Conservation (phyloP, 768 basidiomycete species). For the Phallus indusiatus region DNA sequence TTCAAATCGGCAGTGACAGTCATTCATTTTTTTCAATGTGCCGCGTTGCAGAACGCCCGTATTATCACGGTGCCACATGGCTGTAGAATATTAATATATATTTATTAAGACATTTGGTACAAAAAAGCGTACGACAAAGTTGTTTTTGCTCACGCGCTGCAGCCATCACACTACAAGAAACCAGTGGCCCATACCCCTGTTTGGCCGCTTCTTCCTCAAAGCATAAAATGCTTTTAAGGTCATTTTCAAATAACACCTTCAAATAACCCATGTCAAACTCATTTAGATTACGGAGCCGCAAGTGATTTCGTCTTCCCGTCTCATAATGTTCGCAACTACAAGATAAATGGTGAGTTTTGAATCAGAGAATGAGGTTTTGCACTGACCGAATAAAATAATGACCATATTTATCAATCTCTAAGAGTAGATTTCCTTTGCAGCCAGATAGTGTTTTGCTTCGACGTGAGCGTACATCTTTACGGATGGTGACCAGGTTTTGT, state of each 20-base stretch:
- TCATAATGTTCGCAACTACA: no score
- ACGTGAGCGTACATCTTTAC: background rate
- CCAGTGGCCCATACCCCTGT: constrained; percentile 16
- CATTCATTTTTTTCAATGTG: background rate
- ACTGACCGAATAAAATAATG: no score
- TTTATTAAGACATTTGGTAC: background rate
- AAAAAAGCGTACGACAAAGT: constrained; percentile 16
- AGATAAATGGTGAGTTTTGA: no score
- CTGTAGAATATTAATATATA: background rate
- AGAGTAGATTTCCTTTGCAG: constrained; percentile 8
- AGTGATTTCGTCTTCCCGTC: no score
- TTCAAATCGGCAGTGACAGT: constrained; percentile 1
- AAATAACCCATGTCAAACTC: constrained; percentile 18
- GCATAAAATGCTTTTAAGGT: background rate
- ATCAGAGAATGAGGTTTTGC: no score
- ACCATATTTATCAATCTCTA: constrained; percentile 2
- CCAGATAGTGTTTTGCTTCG: background rate
- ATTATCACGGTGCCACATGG: constrained; percentile 16
- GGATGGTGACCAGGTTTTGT: background rate
- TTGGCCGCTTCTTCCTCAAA: constrained; percentile 7
- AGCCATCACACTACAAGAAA: constrained; percentile 13
- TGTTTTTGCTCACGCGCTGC: constrained; percentile 14
- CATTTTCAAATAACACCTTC: constrained; percentile 13
- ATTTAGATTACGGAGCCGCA: constrained; percentile 17
- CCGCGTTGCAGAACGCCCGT: constrained; percentile 14